Evolutionary conservation across 2,329 filamentous ascomycete species (phyloP).

Genomic region (Exophiala dermatitidis): DNA sequence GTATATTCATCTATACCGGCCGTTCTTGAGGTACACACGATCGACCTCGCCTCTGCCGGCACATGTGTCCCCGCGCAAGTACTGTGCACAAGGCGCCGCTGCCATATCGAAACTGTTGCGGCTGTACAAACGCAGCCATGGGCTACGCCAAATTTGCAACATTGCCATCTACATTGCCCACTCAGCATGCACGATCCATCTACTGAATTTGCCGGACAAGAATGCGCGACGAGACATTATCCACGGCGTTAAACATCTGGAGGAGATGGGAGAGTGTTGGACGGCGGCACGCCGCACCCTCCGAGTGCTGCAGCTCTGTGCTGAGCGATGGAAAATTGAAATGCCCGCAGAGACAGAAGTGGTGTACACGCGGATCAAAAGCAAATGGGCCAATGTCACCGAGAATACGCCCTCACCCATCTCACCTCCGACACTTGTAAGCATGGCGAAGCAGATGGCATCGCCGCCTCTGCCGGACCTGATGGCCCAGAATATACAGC

Average conservation of each 20-base stretch:
- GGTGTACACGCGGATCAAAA: slow-evolving; percentile 69
- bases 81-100: slow-evolving; percentile 83
- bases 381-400: slow-evolving; percentile 59
- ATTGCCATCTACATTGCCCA: slow-evolving; percentile 94
- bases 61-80: slow-evolving; percentile 81
- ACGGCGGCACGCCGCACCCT: slow-evolving; percentile 78
- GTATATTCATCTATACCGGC: slow-evolving; percentile 91
- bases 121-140: slow-evolving; percentile 86
- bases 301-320: slow-evolving; percentile 74
- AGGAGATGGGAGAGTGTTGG: slow-evolving; percentile 95
- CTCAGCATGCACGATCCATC: slow-evolving; percentile 87
- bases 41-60: slow-evolving; percentile 72
- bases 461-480: slow-evolving; percentile 21
- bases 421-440: slow-evolving; percentile 43
- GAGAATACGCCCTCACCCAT: slow-evolving; percentile 48
- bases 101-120: slow-evolving; percentile 91
- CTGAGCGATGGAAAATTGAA: slow-evolving; percentile 82
- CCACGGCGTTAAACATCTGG: slow-evolving; percentile 82
- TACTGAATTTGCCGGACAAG: slow-evolving; percentile 88
- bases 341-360: slow-evolving; percentile 73
- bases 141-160: slow-evolving; percentile 88
- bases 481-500: slow-evolving; percentile 22
- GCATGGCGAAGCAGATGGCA: slow-evolving; percentile 22
- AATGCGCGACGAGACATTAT: slow-evolving; percentile 82
- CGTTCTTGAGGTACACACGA: slow-evolving; percentile 85